Percentiles rank a stretch among this genome's conserved stretches.
These are phyloP conservation scores for Colletotrichum brevisporum DNA, from an alignment of 2,329 filamentous ascomycete species.

Conservation along the genomic window DNA sequence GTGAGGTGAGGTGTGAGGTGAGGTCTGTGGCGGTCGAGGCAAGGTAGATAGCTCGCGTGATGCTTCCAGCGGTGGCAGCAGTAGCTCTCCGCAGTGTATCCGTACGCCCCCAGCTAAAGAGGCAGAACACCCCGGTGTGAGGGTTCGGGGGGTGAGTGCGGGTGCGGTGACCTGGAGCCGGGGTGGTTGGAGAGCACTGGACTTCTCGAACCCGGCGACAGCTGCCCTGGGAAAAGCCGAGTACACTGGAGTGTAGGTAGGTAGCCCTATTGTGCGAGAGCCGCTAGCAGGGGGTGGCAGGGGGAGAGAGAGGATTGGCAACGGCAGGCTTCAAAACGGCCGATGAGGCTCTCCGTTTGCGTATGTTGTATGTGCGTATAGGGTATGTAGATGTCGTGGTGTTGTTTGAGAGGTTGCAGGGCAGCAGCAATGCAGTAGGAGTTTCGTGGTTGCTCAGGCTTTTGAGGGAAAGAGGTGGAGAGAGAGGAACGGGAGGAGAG, in stretches of 20 bases:
- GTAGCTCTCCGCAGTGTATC: slow-evolving; percentile 11
- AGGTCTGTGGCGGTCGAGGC: slow-evolving; percentile 10
- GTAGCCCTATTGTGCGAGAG: not conserved
- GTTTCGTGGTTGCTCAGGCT: slow-evolving; percentile 1
- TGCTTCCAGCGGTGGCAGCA: slow-evolving; percentile 29
- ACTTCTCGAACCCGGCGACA: slow-evolving; percentile 24
- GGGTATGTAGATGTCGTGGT: not conserved
- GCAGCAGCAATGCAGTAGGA: too few relatives aligned
- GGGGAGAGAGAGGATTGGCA: not conserved
- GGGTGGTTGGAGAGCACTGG: slow-evolving; percentile 5
- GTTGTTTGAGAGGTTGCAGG: slow-evolving; percentile 14
- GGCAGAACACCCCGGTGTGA: slow-evolving; percentile 33
- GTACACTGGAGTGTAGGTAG: too few relatives aligned
- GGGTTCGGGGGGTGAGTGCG: slow-evolving; percentile 23
- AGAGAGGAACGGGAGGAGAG: not conserved
- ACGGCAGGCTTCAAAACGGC: not conserved
- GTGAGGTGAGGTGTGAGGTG: slow-evolving; percentile 3
- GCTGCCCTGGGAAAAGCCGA: slow-evolving; percentile 3
- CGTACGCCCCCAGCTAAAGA: slow-evolving; percentile 22
- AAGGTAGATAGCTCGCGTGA: slow-evolving; percentile 38
- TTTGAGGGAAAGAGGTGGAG: slow-evolving; percentile 15
- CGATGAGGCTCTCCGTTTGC: slow-evolving; percentile 26
- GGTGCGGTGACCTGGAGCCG: slow-evolving; percentile 36
- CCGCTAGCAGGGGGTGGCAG: slow-evolving; percentile 20
- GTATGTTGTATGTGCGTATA: slow-evolving; percentile 11